phyloP scores from a whole-genome alignment of 495 filamentous ascomycete genomes.

The Podospora tetraspora region DNA sequence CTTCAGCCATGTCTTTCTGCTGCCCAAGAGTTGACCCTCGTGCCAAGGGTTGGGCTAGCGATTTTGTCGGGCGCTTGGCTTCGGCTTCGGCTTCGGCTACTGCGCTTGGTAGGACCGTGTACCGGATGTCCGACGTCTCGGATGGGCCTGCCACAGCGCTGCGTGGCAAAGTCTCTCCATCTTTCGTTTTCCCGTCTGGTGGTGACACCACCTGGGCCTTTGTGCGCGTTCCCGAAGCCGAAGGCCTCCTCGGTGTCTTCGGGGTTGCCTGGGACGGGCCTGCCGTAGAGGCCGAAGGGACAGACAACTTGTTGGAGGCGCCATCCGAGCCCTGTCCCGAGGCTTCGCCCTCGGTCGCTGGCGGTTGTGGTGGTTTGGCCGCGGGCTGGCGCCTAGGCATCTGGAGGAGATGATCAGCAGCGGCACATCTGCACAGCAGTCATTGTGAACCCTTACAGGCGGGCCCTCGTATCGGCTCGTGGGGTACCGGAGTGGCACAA shows the following conservation, averaged over 20 bases:
- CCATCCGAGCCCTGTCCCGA: not conserved
- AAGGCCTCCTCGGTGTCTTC: slow-evolving; percentile 50
- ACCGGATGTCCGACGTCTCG: not conserved
- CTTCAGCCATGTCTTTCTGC: not conserved
- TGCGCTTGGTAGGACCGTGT: not conserved
- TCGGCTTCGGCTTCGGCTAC: not conserved
- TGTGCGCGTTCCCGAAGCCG: slow-evolving; percentile 43
- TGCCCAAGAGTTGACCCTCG: not conserved
- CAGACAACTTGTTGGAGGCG: slow-evolving; percentile 20
- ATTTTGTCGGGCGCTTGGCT: not conserved
- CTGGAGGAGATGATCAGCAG: slow-evolving; percentile 16
- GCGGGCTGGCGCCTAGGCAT: not conserved
- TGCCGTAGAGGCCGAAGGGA: slow-evolving; percentile 29
- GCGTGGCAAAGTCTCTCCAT: not conserved
- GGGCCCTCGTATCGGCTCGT: slow-evolving; percentile 38
- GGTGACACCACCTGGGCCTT: slow-evolving; percentile 48
- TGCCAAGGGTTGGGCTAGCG: not conserved
- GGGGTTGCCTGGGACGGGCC: slow-evolving; percentile 44
- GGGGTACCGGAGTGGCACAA: slow-evolving; percentile 43
- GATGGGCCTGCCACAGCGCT: not conserved
- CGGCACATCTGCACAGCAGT: not conserved
- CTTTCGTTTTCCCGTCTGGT: slow-evolving; percentile 16
- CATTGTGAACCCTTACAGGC: slow-evolving; percentile 31
- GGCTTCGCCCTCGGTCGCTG: not conserved
- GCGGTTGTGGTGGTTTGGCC: not conserved